Evolutionary conservation across 306 rosid species (phyloP).

Genomic region (Acacia crassicarpa): DNA sequence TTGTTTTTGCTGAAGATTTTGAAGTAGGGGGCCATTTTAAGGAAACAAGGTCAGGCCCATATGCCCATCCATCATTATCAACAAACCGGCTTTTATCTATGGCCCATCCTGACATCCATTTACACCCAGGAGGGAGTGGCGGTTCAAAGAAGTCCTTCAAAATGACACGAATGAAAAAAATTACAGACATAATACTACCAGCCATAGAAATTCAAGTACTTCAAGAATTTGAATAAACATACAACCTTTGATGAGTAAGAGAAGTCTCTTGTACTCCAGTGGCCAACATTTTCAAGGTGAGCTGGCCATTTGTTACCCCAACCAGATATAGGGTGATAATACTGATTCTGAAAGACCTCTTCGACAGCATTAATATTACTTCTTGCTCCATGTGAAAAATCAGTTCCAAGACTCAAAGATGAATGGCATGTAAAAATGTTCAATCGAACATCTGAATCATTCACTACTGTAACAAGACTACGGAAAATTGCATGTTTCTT

Average conservation of each 20-base stretch:
- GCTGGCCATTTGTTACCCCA: constrained; percentile 65
- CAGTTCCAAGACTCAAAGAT: constrained; percentile 44
- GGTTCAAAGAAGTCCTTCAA: constrained; percentile 85
- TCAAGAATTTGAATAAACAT: constrained; percentile 1
- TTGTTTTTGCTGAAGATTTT: constrained; percentile 55
- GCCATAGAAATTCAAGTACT: constrained; percentile 5
- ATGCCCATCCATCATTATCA: constrained; percentile 89
- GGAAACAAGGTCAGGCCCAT: constrained; percentile 55
- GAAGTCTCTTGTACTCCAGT: constrained; percentile 71
- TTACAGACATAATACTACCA: constrained; percentile 17
- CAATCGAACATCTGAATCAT: constrained; percentile 76
- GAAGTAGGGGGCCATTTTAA: constrained; percentile 70
- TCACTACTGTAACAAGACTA: constrained; percentile 80
- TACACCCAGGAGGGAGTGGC: constrained; percentile 79
- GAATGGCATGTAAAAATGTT: constrained; percentile 55
- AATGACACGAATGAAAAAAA: constrained; percentile 32
- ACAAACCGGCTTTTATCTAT: constrained; percentile 66
- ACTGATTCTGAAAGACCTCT: constrained; percentile 77
- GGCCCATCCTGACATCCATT: constrained; percentile 74
- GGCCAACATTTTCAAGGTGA: constrained; percentile 53
- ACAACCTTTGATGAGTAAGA: constrained; percentile 65
- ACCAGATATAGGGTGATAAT: constrained; percentile 59
- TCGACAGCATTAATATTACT: constrained; percentile 39
- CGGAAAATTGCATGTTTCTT: constrained; percentile 88
- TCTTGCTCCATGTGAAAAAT: constrained; percentile 39